These are phyloP conservation scores for Cochlearia excelsa DNA, from an alignment of 345 rosid genomes.

Conservation along the genomic window DNA sequence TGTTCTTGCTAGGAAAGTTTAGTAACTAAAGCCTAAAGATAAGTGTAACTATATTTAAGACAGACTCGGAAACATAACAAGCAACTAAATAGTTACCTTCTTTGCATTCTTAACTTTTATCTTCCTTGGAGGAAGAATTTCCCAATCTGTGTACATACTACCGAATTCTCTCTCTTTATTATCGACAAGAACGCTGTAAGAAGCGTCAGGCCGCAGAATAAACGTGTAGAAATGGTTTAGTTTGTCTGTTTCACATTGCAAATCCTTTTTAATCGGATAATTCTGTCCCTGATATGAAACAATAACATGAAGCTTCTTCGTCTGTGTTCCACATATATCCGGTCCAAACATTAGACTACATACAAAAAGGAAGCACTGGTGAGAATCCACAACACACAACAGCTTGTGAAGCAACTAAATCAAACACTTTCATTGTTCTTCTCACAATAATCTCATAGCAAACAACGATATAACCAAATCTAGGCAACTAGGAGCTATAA, in stretches of 20 bases:
- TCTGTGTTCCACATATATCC: conserved; percentile 89
- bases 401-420: conserved; percentile 13
- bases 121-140: conserved; percentile 87
- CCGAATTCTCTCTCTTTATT: conserved; percentile 86
- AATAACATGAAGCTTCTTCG: conserved; percentile 83
- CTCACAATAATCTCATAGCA: conserved; percentile 3
- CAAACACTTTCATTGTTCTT: conserved; percentile 16
- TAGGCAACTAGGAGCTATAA: conserved; percentile 1
- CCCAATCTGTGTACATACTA: conserved; percentile 93
- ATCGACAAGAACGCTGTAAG: conserved; percentile 77
- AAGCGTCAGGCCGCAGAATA: conserved; percentile 87
- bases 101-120: conserved; percentile 70
- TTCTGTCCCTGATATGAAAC: conserved; percentile 94
- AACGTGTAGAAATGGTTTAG: conserved; percentile 90
- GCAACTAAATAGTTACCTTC: conserved; percentile 49
- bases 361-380: conserved; percentile 7
- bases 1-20: too few relatives aligned
- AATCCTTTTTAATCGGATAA: conserved; percentile 79
- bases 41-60: not conserved
- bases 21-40: not conserved
- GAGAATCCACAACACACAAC: conserved; percentile 7
- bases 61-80: not conserved
- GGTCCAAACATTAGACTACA: conserved; percentile 98
- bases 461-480: not conserved
- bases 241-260: conserved; percentile 94